Conservation (phyloP, 352 stramenopile species). For the Phytophthora pinifolia region DNA sequence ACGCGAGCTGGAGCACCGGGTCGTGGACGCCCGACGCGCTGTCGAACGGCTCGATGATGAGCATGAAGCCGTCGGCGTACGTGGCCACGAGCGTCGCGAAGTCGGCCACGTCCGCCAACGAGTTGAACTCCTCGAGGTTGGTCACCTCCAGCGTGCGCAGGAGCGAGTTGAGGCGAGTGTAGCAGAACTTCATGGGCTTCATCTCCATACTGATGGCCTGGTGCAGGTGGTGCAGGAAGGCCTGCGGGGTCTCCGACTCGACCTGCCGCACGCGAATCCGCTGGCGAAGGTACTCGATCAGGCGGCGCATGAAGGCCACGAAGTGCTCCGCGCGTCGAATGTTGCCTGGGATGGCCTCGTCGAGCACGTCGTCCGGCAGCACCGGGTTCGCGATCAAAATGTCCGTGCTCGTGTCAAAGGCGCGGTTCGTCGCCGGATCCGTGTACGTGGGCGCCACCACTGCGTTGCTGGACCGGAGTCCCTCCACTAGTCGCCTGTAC, state of each 20-base stretch:
- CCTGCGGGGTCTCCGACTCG: conserved; percentile 95
- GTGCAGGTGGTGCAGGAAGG: conserved; percentile 95
- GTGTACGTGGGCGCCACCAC: conserved; percentile 58
- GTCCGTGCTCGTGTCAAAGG: conserved; percentile 58
- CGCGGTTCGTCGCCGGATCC: conserved; percentile 37
- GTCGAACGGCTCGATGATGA: conserved; percentile 97
- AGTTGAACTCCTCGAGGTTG: conserved; percentile 97
- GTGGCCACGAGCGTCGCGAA: conserved; percentile 97
- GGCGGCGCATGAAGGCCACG: conserved; percentile 96
- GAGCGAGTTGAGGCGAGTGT: conserved; percentile 96
- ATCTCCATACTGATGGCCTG: conserved; percentile 94
- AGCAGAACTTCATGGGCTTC: conserved; percentile 98
- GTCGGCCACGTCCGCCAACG: conserved; percentile 95
- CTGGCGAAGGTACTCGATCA: conserved; percentile 94
- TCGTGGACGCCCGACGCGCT: conserved; percentile 69
- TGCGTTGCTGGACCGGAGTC: conserved; percentile 91
- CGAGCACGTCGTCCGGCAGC: conserved; percentile 93
- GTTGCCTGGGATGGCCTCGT: conserved; percentile 97
- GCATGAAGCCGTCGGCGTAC: conserved; percentile 97
- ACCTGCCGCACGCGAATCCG: conserved; percentile 89
- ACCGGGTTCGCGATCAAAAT: conserved; percentile 81
- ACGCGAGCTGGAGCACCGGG: conserved; percentile 93
- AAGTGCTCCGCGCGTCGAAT: conserved; percentile 98
- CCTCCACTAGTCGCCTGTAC: conserved; percentile 95
- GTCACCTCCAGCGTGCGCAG: conserved; percentile 96